Base-by-base conservation (phyloP, 306 rosid genomes). In the Lathyrus aphaca region DNA sequence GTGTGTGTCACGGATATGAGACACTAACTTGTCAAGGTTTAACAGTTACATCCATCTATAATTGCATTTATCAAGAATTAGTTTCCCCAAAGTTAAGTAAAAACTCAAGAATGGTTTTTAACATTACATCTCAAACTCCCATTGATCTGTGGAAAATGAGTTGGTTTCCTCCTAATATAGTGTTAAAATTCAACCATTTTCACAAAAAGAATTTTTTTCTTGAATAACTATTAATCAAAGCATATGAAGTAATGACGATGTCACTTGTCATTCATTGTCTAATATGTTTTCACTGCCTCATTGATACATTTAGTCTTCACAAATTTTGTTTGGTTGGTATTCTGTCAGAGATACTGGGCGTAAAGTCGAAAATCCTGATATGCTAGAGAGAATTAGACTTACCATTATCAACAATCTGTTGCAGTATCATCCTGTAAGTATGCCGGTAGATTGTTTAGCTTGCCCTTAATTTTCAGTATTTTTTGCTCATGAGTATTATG, bases 301-400 rank as follows among this genome's bases (percentile, higher is more conserved):
- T 32, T 58, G 29, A 61, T 56, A 27, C 48, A 27, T 69, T 48
- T 38, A 63, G 75, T 77, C 50, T 76, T 79, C 54, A 76, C 65
- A 42, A 19, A 57, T 57, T 70, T 75, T 60, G 54, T 79, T 79
- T 67, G 67, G 63, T 65, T 55, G 69, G 68, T 57, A 48, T 82
- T 58, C 68, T 70, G 72, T 81, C 56, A 94, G 98, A 77, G 92
- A 81, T 72, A 86, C 88, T 5, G 98, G 98, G 32, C 94, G 98
- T 67, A 94, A 94, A 88, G 98, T 94, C 75, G 98, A 91, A 78
- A 92, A 94, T 83, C 96, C 97, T 50, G 96, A 87, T 74, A 84
- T 86, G 92, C 77, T 94, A 18, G 98, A 94, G 92, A 87, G 88
- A 39, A 94, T 94, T 79, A 90, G 97, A 59, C 96, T 94, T 32